These are phyloP conservation scores for Pichia rugopelliculosa DNA, from an alignment of 805 yeast genomes.

Conservation along the genomic window DNA sequence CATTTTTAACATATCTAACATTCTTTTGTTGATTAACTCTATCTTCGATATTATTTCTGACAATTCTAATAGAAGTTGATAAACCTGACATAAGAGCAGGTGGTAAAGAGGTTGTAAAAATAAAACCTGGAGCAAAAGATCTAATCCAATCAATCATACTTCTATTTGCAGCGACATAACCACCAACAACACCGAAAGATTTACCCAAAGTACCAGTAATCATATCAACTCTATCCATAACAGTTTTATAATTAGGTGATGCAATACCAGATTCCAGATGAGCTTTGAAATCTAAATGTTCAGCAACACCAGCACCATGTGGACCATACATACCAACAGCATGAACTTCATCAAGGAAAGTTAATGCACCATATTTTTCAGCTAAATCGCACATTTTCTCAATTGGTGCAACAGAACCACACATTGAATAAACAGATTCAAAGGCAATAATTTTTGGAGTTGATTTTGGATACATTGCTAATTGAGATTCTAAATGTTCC, in stretches of 20 bases:
- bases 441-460: slow-evolving; percentile 94
- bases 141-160: slow-evolving; percentile 90
- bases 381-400: slow-evolving; percentile 91
- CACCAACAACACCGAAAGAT: slow-evolving; percentile 96
- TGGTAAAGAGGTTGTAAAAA: slow-evolving; percentile 93
- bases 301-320: slow-evolving; percentile 99
- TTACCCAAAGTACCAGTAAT: slow-evolving; percentile 97
- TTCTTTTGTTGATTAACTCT: slow-evolving; percentile 80
- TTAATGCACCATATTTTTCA: slow-evolving; percentile 93
- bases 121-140: slow-evolving; percentile 94
- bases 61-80: slow-evolving; percentile 76
- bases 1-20: slow-evolving; percentile 76
- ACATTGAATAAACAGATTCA: slow-evolving; percentile 97
- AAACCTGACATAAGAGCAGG: slow-evolving; percentile 99
- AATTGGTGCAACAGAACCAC: slow-evolving; percentile 95
- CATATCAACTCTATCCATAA: slow-evolving; percentile 88
- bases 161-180: slow-evolving; percentile 87
- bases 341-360: slow-evolving; percentile 96
- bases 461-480: slow-evolving; percentile 75
- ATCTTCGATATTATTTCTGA: slow-evolving; percentile 66
- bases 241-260: slow-evolving; percentile 46
- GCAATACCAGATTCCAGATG: slow-evolving; percentile 64
- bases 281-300: slow-evolving; percentile 82
- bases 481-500: slow-evolving; percentile 68
- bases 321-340: slow-evolving; percentile 99